phyloP scores from a whole-genome alignment of 2,329 filamentous ascomycete genomes.

The Sporothrix phasma region DNA sequence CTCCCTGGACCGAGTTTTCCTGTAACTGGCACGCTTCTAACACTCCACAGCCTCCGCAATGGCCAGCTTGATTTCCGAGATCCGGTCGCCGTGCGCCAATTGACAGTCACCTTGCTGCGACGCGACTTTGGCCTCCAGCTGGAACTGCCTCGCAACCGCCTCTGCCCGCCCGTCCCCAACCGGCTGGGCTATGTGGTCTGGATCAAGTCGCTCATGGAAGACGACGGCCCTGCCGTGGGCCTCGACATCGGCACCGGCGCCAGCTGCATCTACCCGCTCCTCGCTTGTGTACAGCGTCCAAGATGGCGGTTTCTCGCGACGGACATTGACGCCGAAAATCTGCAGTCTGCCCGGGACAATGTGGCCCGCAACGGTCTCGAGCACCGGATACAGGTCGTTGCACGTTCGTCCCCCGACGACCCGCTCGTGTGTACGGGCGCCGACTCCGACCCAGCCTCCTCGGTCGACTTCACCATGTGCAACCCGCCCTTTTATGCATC shows the following conservation, averaged over 20 bases:
- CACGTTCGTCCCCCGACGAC: constrained; percentile 39
- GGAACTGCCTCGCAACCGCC: constrained; percentile 61
- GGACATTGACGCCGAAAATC: constrained; percentile 66
- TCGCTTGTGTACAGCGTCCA: constrained; percentile 59
- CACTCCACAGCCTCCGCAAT: constrained; percentile 26
- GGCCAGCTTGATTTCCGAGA: constrained; percentile 70
- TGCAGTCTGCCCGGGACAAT: constrained; percentile 58
- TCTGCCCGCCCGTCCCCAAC: constrained; percentile 74
- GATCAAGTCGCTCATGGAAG: constrained; percentile 66
- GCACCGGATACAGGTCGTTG: constrained; percentile 53
- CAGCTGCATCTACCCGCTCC: constrained; percentile 80
- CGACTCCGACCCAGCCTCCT: constrained; percentile 22
- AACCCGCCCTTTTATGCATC: constrained; percentile 94
- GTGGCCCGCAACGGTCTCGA: constrained; percentile 55
- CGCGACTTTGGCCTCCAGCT: constrained; percentile 64
- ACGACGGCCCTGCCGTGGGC: constrained; percentile 47
- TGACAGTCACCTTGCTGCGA: constrained; percentile 70
- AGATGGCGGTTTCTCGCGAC: constrained; percentile 65
- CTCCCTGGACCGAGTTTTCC: background rate
- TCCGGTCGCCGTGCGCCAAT: constrained; percentile 62
- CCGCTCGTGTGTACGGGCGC: constrained; percentile 54
- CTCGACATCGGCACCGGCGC: constrained; percentile 86
- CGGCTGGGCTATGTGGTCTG: constrained; percentile 86
- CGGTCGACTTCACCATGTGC: constrained; percentile 75
- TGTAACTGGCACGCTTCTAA: background rate